Percentiles rank a stretch among this genome's conserved stretches.
phyloP scores from a whole-genome alignment of 2,329 filamentous ascomycete genomes.

The Cladosporium phlei region DNA sequence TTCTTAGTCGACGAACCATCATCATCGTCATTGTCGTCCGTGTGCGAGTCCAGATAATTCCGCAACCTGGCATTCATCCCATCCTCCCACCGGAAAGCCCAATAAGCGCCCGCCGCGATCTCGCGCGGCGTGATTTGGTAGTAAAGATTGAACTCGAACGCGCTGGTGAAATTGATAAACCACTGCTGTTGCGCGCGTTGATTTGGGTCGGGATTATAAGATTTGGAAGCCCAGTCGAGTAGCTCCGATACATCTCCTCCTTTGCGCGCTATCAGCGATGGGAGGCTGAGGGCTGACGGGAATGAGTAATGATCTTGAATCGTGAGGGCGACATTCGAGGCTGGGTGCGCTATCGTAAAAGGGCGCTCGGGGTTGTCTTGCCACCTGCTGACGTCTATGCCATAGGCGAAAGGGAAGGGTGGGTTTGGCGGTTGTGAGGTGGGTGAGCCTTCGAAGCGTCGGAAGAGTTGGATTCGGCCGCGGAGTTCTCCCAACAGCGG shows the following conservation, averaged over 20 bases:
- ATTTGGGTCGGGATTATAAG: conserved; percentile 15
- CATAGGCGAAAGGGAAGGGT: conserved; percentile 22
- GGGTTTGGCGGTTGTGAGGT: no score
- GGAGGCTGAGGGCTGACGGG: conserved; percentile 34
- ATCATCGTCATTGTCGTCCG: conserved; percentile 14
- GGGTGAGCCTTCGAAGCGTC: conserved; percentile 25
- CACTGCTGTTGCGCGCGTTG: conserved; percentile 24
- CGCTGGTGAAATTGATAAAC: conserved; percentile 44
- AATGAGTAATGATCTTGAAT: conserved; percentile 48
- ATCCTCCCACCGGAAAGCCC: conserved; percentile 38
- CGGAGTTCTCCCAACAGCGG: conserved; percentile 30
- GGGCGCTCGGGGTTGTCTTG: conserved; percentile 31
- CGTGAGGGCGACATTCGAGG: conserved; percentile 35
- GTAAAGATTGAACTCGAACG: conserved; percentile 39
- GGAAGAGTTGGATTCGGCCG: conserved; percentile 34
- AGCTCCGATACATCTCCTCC: conserved; percentile 35
- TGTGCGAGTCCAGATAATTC: conserved; percentile 25
- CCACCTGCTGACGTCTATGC: conserved; percentile 33
- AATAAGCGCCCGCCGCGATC: conserved; percentile 44
- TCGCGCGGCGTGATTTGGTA: conserved; percentile 32
- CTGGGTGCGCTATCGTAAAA: conserved; percentile 37
- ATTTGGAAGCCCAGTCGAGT: conserved; percentile 33
- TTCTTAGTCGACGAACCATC: conserved; percentile 21
- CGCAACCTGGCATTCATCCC: conserved; percentile 41
- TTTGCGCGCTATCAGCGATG: conserved; percentile 39